Evolutionary conservation across 139 green algal species (phyloP).

Genomic region (Chlamydomonas incerta): DNA sequence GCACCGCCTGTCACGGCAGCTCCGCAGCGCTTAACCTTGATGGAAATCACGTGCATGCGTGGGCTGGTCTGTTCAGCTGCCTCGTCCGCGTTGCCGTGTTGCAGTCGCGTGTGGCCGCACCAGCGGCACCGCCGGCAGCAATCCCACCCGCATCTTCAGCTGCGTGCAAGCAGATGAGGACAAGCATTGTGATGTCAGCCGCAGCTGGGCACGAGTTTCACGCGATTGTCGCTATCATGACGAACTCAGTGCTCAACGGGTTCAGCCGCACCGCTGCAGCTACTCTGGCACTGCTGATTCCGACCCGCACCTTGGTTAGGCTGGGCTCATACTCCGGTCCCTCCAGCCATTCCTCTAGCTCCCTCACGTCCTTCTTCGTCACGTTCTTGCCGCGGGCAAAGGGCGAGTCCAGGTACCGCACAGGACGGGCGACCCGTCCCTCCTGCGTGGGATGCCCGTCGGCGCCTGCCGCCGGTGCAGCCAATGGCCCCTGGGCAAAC

Average conservation of each 20-base stretch:
- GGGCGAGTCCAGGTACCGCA: constrained; percentile 20
- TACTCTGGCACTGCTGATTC: no score
- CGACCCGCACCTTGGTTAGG: not conserved
- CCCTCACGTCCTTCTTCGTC: constrained; percentile 28
- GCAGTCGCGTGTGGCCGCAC: not conserved
- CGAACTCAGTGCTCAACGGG: not conserved
- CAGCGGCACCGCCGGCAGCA: not conserved
- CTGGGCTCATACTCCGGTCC: not conserved
- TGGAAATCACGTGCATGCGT: no score
- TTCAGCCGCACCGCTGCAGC: no score
- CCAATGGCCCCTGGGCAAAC: constrained; percentile 45
- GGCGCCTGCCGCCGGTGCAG: not conserved
- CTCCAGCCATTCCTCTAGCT: constrained; percentile 46
- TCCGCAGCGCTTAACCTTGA: no score
- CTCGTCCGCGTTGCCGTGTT: no score
- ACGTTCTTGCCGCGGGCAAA: constrained; percentile 26
- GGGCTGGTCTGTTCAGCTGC: no score
- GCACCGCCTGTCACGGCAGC: no score
- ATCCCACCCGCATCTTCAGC: constrained; percentile 48
- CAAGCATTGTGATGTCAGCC: not conserved
- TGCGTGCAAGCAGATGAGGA: not conserved
- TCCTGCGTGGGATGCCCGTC: constrained; percentile 51
- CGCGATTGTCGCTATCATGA: not conserved
- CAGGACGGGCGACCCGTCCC: constrained; percentile 30
- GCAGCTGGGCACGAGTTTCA: not conserved